phyloP scores from a whole-genome alignment of 2,329 filamentous ascomycete genomes.

The Beauveria varroae region DNA sequence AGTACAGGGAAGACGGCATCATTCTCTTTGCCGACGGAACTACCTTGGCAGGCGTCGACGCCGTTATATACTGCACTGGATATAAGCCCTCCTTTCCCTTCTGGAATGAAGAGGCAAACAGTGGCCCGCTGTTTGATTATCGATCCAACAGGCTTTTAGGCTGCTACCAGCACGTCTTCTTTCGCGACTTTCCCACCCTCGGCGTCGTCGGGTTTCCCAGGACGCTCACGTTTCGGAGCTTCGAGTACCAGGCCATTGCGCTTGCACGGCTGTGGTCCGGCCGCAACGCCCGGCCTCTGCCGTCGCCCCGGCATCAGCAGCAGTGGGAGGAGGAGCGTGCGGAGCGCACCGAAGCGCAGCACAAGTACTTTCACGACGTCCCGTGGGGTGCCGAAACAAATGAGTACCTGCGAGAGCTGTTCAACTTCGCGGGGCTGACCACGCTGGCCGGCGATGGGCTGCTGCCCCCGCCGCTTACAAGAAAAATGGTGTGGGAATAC shows the following conservation, averaged over 20 bases:
- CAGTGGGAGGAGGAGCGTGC: constrained; percentile 39
- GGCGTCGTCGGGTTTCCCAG: constrained; percentile 20
- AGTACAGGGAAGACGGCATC: constrained; percentile 33
- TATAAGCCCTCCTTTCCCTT: constrained; percentile 36
- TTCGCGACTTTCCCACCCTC: constrained; percentile 38
- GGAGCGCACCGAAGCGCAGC: constrained; percentile 21
- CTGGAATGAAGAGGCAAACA: constrained; percentile 40
- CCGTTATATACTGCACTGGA: constrained; percentile 26
- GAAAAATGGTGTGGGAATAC: constrained; percentile 38
- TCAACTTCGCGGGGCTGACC: constrained; percentile 40
- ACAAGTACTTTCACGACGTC: constrained; percentile 44
- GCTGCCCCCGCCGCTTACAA: constrained; percentile 35
- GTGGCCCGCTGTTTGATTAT: constrained; percentile 44
- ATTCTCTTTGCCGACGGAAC: constrained; percentile 32
- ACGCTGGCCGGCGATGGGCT: constrained; percentile 38
- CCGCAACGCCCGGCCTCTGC: constrained; percentile 31
- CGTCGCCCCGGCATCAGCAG: constrained; percentile 29
- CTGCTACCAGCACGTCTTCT: constrained; percentile 46
- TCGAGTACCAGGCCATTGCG: constrained; percentile 49
- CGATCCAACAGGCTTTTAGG: constrained; percentile 32
- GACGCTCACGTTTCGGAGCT: constrained; percentile 34
- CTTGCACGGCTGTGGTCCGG: constrained; percentile 41
- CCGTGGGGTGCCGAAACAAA: constrained; percentile 46
- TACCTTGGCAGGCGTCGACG: constrained; percentile 19
- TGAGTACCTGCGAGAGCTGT: constrained; percentile 38